Conservation (phyloP, 352 stramenopile species). For the Globisporangium cederbergense region DNA sequence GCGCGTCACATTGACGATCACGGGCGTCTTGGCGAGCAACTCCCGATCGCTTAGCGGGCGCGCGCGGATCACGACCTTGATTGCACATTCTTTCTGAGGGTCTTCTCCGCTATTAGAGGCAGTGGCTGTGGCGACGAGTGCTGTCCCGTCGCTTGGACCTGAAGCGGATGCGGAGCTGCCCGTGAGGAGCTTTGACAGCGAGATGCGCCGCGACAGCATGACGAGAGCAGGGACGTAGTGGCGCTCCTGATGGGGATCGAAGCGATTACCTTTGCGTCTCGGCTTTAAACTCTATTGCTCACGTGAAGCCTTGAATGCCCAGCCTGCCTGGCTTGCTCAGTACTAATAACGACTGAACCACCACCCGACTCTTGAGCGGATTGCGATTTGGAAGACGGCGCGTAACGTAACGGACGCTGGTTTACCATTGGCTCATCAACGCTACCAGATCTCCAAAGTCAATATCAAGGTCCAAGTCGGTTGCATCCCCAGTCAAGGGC, state of each 20-base stretch:
- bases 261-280: not conserved
- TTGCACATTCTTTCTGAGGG: constrained; percentile 36
- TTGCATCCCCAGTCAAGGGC: too few species aligned
- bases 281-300: too few species aligned
- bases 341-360: not conserved
- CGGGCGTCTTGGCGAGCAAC: constrained; percentile 35
- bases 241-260: not conserved
- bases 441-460: too few species aligned
- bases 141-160: not conserved
- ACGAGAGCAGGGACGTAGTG: not conserved
- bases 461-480: too few species aligned
- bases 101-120: constrained; percentile 16
- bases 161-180: not conserved
- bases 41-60: constrained; percentile 64
- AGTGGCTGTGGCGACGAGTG: not conserved
- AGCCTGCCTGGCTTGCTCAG: too few species aligned
- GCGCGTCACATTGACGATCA: constrained; percentile 53
- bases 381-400: too few species aligned
- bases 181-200: constrained; percentile 22
- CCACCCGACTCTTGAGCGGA: not conserved
- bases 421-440: too few species aligned
- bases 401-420: too few species aligned
- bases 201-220: constrained; percentile 18
- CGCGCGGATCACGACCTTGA: constrained; percentile 73
- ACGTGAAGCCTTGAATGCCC: too few species aligned